A percentile compares a stretch with the other conserved stretches of the same genome.
These are phyloP conservation scores for Paramecium sonneborni DNA, from an alignment of 73 alveolate genomes.

Conservation along the genomic window DNA sequence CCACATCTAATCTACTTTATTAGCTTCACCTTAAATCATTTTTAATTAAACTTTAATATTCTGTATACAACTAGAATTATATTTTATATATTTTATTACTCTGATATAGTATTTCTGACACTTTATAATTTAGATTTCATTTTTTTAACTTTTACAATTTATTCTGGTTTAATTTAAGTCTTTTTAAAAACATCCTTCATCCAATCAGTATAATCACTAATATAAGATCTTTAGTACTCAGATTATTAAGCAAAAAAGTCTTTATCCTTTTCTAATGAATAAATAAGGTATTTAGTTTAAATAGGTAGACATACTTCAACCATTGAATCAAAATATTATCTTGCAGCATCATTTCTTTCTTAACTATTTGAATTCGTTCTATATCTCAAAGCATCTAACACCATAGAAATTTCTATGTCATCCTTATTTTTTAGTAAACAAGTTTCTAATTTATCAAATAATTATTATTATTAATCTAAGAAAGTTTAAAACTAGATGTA, in stretches of 20 bases:
- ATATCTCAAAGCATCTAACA: conserved; percentile 60
- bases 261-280: conserved; percentile 9
- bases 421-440: conserved; percentile 2
- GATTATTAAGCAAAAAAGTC: neutral
- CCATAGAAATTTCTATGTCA: conserved; percentile 34
- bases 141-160: neutral
- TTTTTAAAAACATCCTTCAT: conserved; percentile 6
- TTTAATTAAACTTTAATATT: neutral
- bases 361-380: conserved; percentile 45
- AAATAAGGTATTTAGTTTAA: neutral
- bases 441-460: conserved; percentile 58
- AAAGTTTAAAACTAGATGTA: conserved; percentile 7
- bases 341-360: conserved; percentile 62
- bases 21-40: neutral
- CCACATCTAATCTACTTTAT: neutral
- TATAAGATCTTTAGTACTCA: neutral
- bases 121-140: conserved; percentile 39
- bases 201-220: conserved; percentile 42
- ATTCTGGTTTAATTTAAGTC: neutral
- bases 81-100: neutral
- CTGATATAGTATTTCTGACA: neutral
- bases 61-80: neutral
- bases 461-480: conserved; percentile 41
- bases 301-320: conserved; percentile 61
- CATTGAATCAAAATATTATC: neutral